These are phyloP conservation scores for Trichoderma gracile DNA, from an alignment of 2,329 filamentous ascomycete species.

Conservation along the genomic window DNA sequence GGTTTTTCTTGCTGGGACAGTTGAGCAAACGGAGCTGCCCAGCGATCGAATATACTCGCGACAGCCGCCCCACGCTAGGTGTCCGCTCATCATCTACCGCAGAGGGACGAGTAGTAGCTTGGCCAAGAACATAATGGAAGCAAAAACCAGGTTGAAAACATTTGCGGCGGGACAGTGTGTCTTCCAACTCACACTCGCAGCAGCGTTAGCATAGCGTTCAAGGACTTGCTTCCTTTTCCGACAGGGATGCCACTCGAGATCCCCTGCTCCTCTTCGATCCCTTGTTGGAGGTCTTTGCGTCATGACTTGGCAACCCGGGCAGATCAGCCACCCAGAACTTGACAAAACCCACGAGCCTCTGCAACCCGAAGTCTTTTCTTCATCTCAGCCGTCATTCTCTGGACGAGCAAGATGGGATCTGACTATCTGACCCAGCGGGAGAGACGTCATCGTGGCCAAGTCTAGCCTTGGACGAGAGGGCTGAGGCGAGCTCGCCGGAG, in stretches of 20 bases:
- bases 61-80: slow-evolving; percentile 18
- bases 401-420: too few relatives aligned
- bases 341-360: slow-evolving; percentile 3
- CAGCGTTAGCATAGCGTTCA: slow-evolving; percentile 6
- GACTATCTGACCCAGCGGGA: background rate
- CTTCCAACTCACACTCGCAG: slow-evolving; percentile 8
- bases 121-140: background rate
- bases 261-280: slow-evolving; percentile 13
- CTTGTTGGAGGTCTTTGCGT: slow-evolving; percentile 14
- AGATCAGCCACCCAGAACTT: slow-evolving; percentile 8
- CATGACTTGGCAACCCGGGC: slow-evolving; percentile 6
- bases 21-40: slow-evolving; percentile 5
- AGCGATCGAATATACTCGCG: slow-evolving; percentile 21
- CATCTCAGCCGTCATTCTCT: background rate
- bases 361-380: slow-evolving; percentile 3
- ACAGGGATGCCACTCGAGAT: slow-evolving; percentile 1
- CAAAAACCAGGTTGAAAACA: slow-evolving; percentile 14
- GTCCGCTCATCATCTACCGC: slow-evolving; percentile 14
- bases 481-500: background rate
- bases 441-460: slow-evolving; percentile 25
- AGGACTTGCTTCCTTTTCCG: slow-evolving; percentile 15
- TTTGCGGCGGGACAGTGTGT: slow-evolving; percentile 13
- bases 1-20: background rate
- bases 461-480: background rate
- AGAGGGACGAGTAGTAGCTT: too few relatives aligned